Evolutionary conservation across 495 filamentous ascomycete species (phyloP), one percentile per base, ranked within the genome.

Genomic region (Penicillium tannophilum): DNA sequence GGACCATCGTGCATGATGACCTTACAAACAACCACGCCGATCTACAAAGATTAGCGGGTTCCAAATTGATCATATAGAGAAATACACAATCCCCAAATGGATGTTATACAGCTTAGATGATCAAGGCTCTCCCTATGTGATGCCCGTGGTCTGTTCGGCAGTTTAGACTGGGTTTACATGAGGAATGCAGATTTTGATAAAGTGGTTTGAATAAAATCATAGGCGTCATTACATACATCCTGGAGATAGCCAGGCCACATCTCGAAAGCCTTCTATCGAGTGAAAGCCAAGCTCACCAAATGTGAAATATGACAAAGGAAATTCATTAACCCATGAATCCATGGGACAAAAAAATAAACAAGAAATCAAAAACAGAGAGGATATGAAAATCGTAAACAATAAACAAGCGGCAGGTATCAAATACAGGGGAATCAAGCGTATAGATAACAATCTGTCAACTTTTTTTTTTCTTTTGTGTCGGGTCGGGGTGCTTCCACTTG

Each of bases 371-470:
- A 36, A 33, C 42, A 47, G 59, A 70, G 55, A 54, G 55, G 55
- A 62, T 59, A 68, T 49, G 61, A 57, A 57, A 69, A 68, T 63
- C 60, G 59, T 61, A 69, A 67, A 60, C 50, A 61, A 41, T 23
- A 36, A 63, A 47, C 48, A 55, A 55, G 59, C 14, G 39, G 61
- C 62, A 52, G 51, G 63, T 67, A 69, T 56, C 54, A 56, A 56
- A 73, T 76, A 78, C 72, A 78, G 72, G 71, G 75, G 67, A 75
- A 76, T 74, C 64, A 66, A 66, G 57, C 46, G 59, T 51, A 42
- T 59, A 63, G 49, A 61, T 36, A 69, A 52, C 66, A 72, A 63
- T 55, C 66, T 63, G 64, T 61, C 56, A 56, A 60, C 59, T 63
- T 68, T 64, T 55, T 57, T 55, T 49, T 47, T 63, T 68, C 62